phyloP scores from a whole-genome alignment of 768 basidiomycete genomes.

The Amanita rubescens region DNA sequence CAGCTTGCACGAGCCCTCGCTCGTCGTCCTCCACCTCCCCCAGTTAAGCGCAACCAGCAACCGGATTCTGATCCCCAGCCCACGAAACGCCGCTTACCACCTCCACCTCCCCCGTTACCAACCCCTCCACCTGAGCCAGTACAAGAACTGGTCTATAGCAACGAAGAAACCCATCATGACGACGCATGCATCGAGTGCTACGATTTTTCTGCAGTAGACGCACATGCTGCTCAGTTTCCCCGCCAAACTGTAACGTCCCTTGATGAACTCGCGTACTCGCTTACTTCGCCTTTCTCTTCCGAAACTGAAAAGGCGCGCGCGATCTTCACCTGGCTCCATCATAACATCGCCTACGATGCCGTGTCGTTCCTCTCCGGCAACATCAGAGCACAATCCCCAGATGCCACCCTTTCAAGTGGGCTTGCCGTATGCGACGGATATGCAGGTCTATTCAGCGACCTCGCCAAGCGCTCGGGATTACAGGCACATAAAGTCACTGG shows the following conservation, averaged over 20 bases:
- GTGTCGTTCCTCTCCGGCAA: slow-evolving; percentile 37
- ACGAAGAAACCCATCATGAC: slow-evolving; percentile 13
- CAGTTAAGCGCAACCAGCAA: slow-evolving; percentile 4
- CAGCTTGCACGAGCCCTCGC: slow-evolving; percentile 21
- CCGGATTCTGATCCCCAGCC: neutral
- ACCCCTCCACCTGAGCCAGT: slow-evolving; percentile 20
- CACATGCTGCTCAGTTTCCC: slow-evolving; percentile 36
- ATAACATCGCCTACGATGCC: slow-evolving; percentile 39
- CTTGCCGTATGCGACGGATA: slow-evolving; percentile 45
- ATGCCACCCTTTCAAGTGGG: slow-evolving; percentile 32
- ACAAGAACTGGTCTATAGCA: too few relatives aligned
- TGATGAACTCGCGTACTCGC: slow-evolving; percentile 30
- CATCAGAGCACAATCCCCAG: slow-evolving; percentile 27
- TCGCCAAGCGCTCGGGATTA: slow-evolving; percentile 32
- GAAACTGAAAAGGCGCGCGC: slow-evolving; percentile 40
- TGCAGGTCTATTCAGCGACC: slow-evolving; percentile 33
- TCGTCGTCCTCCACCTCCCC: slow-evolving; percentile 29
- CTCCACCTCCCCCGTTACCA: slow-evolving; percentile 22
- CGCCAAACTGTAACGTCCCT: slow-evolving; percentile 31
- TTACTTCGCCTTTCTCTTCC: slow-evolving; percentile 33
- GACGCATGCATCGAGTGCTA: slow-evolving; percentile 33
- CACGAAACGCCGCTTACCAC: slow-evolving; percentile 11
- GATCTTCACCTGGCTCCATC: slow-evolving; percentile 40
- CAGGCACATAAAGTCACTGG: slow-evolving; percentile 34
- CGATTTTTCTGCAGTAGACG: slow-evolving; percentile 35